A percentile compares a stretch with the other conserved stretches of the same genome.
Evolutionary conservation across 2,329 filamentous ascomycete genomes (phyloP).

Genomic region (Colletotrichum orchidophilum): DNA sequence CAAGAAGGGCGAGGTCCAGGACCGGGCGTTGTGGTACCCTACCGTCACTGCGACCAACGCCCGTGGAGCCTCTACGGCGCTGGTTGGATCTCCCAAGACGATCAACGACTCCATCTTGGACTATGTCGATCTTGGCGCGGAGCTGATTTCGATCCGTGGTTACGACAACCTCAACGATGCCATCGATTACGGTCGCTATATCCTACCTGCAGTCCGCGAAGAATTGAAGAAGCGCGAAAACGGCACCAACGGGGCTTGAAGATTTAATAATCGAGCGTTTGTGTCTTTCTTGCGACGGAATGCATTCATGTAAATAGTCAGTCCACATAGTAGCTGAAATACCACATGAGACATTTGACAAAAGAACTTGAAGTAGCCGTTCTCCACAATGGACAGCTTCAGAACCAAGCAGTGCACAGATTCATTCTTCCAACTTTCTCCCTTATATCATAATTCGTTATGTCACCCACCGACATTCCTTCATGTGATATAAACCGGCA

Average conservation of each 20-base stretch:
- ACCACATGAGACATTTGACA: background rate
- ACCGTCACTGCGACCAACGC: conserved; percentile 70
- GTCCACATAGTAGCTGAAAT: background rate
- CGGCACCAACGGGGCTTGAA: background rate
- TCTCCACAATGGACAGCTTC: background rate
- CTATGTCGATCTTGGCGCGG: conserved; percentile 65
- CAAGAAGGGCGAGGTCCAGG: conserved; percentile 63
- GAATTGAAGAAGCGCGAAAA: conserved; percentile 41
- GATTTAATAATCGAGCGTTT: background rate
- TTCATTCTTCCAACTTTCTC: background rate
- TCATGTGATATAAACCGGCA: conserved; percentile 46
- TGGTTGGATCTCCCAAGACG: conserved; percentile 64
- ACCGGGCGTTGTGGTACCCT: conserved; percentile 70
- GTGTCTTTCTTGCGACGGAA: too few species aligned
- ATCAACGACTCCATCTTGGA: conserved; percentile 64
- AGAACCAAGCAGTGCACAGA: background rate
- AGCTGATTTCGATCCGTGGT: conserved; percentile 68
- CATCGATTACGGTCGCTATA: conserved; percentile 66
- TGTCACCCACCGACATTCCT: background rate
- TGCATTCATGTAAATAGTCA: background rate
- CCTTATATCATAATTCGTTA: background rate
- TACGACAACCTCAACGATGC: conserved; percentile 70
- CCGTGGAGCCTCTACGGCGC: conserved; percentile 65
- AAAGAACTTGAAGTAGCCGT: background rate
- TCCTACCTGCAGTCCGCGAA: conserved; percentile 60